Conservation (phyloP, 106 monocot genomes). For the Dioscorea alata region DNA sequence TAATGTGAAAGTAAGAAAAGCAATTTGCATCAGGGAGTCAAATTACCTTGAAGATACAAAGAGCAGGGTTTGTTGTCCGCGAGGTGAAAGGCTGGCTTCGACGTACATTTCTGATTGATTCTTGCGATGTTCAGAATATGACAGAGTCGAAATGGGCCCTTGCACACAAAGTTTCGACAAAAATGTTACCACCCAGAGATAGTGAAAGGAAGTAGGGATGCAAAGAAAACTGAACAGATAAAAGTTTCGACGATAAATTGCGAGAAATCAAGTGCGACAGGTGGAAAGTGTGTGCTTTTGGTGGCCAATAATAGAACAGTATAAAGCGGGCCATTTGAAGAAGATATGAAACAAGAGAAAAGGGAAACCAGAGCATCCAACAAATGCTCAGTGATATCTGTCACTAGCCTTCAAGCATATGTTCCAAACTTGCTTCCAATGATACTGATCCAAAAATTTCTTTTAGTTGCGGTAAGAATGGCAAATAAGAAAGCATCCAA, state of each 20-base stretch:
- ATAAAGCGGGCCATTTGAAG: conserved; percentile 3
- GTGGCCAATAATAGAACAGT: conserved; percentile 16
- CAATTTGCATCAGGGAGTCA: no score
- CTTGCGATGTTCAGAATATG: no score
- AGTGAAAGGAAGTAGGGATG: conserved; percentile 2
- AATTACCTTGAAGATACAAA: no score
- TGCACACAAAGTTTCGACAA: conserved; percentile 4
- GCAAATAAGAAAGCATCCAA: background rate
- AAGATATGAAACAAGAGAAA: background rate
- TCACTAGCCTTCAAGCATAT: background rate
- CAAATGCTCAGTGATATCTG: background rate
- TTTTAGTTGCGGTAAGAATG: background rate
- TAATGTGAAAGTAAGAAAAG: no score
- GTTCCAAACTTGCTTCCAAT: conserved; percentile 1
- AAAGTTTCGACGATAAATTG: background rate
- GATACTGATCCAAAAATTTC: background rate
- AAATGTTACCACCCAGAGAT: background rate
- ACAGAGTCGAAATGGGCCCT: background rate
- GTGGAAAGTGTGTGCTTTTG: conserved; percentile 18
- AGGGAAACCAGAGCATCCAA: conserved; percentile 3
- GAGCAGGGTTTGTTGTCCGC: no score
- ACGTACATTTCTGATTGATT: no score
- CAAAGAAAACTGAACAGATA: background rate
- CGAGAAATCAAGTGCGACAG: conserved; percentile 15
- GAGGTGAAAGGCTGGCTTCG: no score